Conservation (phyloP, 345 rosid genomes). For the Gossypium herbaceum region DNA sequence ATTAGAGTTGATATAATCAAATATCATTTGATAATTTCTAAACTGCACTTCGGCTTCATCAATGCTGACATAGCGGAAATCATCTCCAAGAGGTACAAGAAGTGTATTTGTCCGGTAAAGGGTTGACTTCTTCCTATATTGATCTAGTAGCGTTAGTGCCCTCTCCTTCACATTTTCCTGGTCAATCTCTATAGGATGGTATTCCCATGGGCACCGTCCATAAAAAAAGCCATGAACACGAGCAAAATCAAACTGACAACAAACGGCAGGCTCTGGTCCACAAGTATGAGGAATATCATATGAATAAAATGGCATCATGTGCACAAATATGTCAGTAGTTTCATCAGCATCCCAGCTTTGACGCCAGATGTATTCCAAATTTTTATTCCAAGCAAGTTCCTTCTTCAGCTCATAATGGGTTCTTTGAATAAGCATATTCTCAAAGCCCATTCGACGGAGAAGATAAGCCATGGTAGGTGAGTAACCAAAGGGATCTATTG, state of each 20-base stretch:
- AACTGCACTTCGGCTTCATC: slow-evolving; percentile 97
- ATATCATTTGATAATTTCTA: slow-evolving; percentile 79
- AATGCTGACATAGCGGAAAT: slow-evolving; percentile 72
- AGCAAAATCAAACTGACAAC: slow-evolving; percentile 98
- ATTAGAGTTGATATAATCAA: slow-evolving; percentile 86
- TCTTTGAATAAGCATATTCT: slow-evolving; percentile 98
- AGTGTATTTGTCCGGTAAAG: slow-evolving; percentile 85
- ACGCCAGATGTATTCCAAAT: slow-evolving; percentile 93
- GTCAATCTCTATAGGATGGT: slow-evolving; percentile 71
- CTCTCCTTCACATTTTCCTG: slow-evolving; percentile 85
- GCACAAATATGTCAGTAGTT: slow-evolving; percentile 89
- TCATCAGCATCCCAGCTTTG: slow-evolving; percentile 95
- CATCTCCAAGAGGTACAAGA: slow-evolving; percentile 97
- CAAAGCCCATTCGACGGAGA: slow-evolving; percentile 95
- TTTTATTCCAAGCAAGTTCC: slow-evolving; percentile 83
- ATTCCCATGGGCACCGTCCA: slow-evolving; percentile 83
- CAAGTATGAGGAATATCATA: slow-evolving; percentile 98
- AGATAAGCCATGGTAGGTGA: slow-evolving; percentile 98
- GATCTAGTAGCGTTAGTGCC: slow-evolving; percentile 76
- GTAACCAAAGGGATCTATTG: slow-evolving; percentile 97
- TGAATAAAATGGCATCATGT: slow-evolving; percentile 99
- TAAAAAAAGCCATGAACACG: slow-evolving; percentile 53
- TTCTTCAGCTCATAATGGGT: slow-evolving; percentile 99
- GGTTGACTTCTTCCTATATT: slow-evolving; percentile 89
- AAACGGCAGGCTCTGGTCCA: slow-evolving; percentile 98